Evolutionary conservation across 2,329 filamentous ascomycete genomes (phyloP).

Genomic region (Alternaria arbusti): DNA sequence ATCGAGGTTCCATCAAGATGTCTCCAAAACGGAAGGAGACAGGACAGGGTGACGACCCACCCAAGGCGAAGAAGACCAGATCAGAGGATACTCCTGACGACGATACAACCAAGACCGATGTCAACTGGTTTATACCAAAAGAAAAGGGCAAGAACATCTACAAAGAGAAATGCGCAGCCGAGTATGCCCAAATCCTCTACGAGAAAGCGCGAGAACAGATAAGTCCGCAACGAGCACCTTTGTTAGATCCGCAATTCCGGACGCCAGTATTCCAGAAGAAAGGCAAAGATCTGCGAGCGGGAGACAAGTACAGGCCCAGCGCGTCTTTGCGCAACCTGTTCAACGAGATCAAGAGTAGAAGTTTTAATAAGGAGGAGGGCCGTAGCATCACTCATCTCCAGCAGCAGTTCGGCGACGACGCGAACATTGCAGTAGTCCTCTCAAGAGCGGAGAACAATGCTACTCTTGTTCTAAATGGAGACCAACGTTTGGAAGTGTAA

Average conservation of each 20-base stretch:
- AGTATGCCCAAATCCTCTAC: conserved; percentile 8
- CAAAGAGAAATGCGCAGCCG: background rate
- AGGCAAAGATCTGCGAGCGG: background rate
- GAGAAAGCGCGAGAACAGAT: background rate
- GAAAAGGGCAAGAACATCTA: background rate
- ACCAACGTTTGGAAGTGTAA: conserved; percentile 12
- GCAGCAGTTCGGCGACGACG: background rate
- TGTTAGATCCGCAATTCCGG: conserved; percentile 9
- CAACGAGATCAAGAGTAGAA: conserved; percentile 8
- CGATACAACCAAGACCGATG: background rate
- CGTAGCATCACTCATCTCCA: background rate
- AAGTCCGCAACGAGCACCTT: background rate
- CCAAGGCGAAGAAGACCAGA: background rate
- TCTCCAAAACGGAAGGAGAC: background rate
- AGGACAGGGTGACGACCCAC: background rate
- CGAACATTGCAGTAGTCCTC: conserved; percentile 1
- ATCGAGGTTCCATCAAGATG: background rate
- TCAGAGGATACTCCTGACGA: background rate
- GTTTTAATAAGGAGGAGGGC: background rate
- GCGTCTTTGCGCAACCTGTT: conserved; percentile 7
- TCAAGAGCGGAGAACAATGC: conserved; percentile 1
- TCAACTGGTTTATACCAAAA: conserved; percentile 10
- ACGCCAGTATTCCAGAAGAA: conserved; percentile 6
- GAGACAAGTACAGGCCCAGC: conserved; percentile 1
- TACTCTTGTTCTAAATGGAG: background rate